Evolutionary conservation across 164 flowering plant genomes (phyloP).

Genomic region (Liriodendron chinense): DNA sequence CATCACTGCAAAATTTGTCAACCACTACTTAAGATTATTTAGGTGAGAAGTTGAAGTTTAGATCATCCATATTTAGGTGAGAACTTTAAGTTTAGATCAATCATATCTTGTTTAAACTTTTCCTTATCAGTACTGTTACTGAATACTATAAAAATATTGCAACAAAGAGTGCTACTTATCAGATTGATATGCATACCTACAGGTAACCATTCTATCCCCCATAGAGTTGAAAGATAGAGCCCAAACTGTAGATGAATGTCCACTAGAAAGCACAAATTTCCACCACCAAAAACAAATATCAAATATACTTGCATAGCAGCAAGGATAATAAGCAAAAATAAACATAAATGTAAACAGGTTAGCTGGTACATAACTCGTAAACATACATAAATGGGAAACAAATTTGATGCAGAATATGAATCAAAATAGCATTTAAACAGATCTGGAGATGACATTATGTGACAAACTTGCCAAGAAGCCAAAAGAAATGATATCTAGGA

Average conservation of each 20-base stretch:
- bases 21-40: conserved; percentile 2
- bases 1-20: conserved; percentile 24
- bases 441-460: background rate
- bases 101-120: background rate
- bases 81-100: background rate
- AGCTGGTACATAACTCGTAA: background rate
- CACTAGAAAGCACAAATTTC: conserved; percentile 17
- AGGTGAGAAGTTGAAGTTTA: background rate
- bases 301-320: background rate
- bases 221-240: conserved; percentile 32
- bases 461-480: background rate
- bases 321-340: background rate
- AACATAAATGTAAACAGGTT: background rate
- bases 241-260: conserved; percentile 42
- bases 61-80: background rate
- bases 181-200: conserved; percentile 23
- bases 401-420: background rate
- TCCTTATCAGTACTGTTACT: background rate
- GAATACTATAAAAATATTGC: background rate
- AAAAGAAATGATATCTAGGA: background rate
- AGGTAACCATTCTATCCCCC: conserved; percentile 35
- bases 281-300: background rate
- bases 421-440: background rate
- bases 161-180: background rate
- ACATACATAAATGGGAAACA: conserved; percentile 1